Evolutionary conservation across 2,329 filamentous ascomycete species (phyloP).

Genomic region (Pseudogymnoascus sp.): DNA sequence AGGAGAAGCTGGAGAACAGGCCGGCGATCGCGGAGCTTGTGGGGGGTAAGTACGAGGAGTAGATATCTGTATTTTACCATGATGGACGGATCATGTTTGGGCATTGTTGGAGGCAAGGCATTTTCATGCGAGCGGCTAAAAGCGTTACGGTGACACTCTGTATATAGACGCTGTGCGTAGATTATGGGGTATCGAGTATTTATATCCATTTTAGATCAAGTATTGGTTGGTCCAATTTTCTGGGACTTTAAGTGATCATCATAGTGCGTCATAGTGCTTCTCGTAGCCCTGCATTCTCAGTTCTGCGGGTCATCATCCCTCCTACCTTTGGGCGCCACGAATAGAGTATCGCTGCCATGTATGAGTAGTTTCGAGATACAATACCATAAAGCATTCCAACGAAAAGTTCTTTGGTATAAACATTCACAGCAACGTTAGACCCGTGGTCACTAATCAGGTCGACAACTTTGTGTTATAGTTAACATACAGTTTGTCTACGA

Average conservation of each 20-base stretch:
- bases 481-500: background rate
- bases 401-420: background rate
- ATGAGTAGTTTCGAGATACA: background rate
- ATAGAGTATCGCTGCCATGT: background rate
- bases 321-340: background rate
- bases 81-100: background rate
- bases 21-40: constrained; percentile 52
- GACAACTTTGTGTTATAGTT: background rate
- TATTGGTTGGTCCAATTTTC: background rate
- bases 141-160: constrained; percentile 5
- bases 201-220: background rate
- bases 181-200: background rate
- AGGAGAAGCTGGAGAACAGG: constrained; percentile 58
- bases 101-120: constrained; percentile 4
- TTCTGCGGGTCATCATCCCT: background rate
- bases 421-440: background rate
- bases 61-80: constrained; percentile 19
- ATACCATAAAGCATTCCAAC: background rate
- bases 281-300: background rate
- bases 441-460: background rate
- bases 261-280: background rate
- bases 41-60: constrained; percentile 63
- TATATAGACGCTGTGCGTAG: constrained; percentile 6
- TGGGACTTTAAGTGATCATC: background rate
- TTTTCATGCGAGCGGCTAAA: constrained; percentile 6